Base-by-base conservation (phyloP, 2,329 filamentous ascomycete species). In the Colletotrichum lini region DNA sequence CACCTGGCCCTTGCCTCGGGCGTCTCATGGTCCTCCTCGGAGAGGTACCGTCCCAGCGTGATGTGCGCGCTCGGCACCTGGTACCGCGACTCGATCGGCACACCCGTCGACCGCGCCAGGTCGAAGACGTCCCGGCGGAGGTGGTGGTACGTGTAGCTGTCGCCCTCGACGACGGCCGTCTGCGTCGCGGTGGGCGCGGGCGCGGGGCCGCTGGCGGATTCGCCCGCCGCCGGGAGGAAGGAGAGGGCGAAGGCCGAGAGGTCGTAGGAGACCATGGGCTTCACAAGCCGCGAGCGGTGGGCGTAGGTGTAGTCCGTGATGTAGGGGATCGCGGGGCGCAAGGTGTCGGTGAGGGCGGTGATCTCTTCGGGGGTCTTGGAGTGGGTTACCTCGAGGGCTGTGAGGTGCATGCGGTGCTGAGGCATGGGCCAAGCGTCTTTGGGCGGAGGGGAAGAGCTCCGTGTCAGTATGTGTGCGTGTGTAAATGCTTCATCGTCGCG, bases 31-130 rank as follows among this genome's bases (percentile, higher is more conserved):
- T 95, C 94, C 15, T 86, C 83, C 50, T 90, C 87, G 12, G 86
- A 87, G 53, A 98, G 87, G 79, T 96, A 98, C 4, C 96, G 87
- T 0, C 89, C 95, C 68, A 98, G 88, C 0, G 96, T 98, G 77
- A 98, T 88, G 83, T 98, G 96, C 18, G 94, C 94, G 57, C 93
- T 96, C 2, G 95, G 95, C 2, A 97, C 94, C 30, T 95, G 91
- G 79, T 98, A 98, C 68, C 96, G 87, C 63, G 93, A 94, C 26
- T 87, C 92, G 44, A 98, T 87, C 18, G 87, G 82, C n/a, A 96
- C 84, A 1, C 93, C 93, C 0, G 90, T 87, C 4, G 83, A 83
- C 56, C 85, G 83, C 4, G 90, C 88, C 35, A 90, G 83, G 59
- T 88, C 84, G 79, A 92, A 96, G 15, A 97, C 79, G 78, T 98